Conservation (phyloP, 2,329 filamentous ascomycete species). For the Moelleriella libera region DNA sequence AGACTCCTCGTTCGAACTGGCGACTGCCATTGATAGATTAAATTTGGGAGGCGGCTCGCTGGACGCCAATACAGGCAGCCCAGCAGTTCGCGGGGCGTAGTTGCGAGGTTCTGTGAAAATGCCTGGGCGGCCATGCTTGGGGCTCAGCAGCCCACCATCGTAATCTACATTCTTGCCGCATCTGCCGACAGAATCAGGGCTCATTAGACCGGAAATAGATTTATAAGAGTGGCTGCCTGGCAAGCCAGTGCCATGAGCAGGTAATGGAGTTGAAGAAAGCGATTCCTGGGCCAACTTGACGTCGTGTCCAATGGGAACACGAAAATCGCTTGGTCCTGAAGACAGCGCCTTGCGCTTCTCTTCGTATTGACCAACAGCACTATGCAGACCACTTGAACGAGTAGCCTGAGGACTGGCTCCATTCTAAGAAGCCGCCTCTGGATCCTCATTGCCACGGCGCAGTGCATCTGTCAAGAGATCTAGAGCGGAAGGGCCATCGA, state of each 20-base stretch:
- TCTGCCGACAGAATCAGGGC: not conserved
- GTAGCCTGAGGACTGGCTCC: constrained; percentile 2
- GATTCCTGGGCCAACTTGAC: not conserved
- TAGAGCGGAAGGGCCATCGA: constrained; percentile 1
- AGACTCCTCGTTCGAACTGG: too few relatives aligned
- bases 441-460: not conserved
- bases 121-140: constrained; percentile 4
- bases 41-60: constrained; percentile 23
- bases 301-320: not conserved
- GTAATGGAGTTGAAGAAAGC: not conserved
- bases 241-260: constrained; percentile 1
- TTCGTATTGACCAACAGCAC: not conserved
- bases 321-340: not conserved
- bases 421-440: constrained; percentile 3
- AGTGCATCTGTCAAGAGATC: constrained; percentile 2
- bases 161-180: not conserved
- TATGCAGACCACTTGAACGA: not conserved
- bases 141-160: constrained; percentile 4
- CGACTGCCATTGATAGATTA: constrained; percentile 7
- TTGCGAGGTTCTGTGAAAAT: constrained; percentile 25
- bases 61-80: constrained; percentile 7
- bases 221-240: constrained; percentile 3
- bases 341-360: not conserved
- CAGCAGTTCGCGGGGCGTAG: constrained; percentile 22
- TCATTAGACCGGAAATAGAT: constrained; percentile 1